Evolutionary conservation across 257 asterid genomes (phyloP), one percentile per base, ranked within the genome.

Genomic region (Voacanga thouarsii): DNA sequence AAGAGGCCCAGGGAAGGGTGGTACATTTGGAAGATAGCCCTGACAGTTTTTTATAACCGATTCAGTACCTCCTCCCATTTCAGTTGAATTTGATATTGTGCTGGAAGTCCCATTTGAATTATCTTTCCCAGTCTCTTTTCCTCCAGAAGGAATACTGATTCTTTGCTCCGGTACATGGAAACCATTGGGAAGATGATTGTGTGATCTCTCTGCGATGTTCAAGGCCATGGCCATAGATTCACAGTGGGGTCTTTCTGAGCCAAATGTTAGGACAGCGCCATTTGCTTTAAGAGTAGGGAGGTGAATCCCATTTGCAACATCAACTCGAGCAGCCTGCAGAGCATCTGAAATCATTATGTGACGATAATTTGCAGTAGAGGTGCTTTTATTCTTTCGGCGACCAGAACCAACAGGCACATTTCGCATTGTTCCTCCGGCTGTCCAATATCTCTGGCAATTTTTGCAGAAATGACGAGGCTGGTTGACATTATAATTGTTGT

Each of bases 401-500:
- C 98, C 98, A 11, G 98, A 89, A 10, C 98, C 98, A 2, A 92
- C 93, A 0, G 97, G 91, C 51, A 94, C 96, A 77, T 88, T 92
- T 14, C 98, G 82, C 97, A 89, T 92, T 0, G 96, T 85, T 19
- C 98, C 98, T 0, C 98, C 98, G 24, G 95, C 90, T 0, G 98
- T 94, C 98, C 98, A 94, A 79, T 92, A 94, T 26, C 98, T 79
- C 61, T 92, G 98, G 66, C 98, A 94, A 43, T 87, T 90, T 81
- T 87, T 89, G 90, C 98, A 94, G 76, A 92, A 91, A 80, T 92
- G 87, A 5, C 97, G 89, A 0, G 98, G 98, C 78, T 94, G 98
- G 67, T 86, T 90, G 43, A 91, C 97, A 63, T 91, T 94, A 88
- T 92, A 92, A 71, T 94, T 94, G 90, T 94, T 94, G 92, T 77